Evolutionary conservation across 495 filamentous ascomycete species (phyloP), one percentile per base, ranked within the genome.

Genomic region (Glonium stellatum): DNA sequence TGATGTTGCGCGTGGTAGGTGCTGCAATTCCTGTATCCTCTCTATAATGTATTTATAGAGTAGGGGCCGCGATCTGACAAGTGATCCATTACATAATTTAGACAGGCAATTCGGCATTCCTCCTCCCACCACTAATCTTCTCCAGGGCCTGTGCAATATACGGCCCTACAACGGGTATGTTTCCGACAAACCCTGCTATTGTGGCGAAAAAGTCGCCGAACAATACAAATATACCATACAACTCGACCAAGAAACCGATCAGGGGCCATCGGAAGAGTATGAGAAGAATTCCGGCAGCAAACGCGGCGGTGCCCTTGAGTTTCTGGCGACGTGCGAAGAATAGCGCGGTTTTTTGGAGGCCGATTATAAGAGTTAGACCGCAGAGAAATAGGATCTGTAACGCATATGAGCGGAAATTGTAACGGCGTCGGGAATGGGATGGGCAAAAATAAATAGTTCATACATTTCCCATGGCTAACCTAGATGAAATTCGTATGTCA

Each of bases 141-240:
- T 92, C 86, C 59, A 92, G 74, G 3, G 73, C 78, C 62, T 78
- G 69, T 62, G 86, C 84, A 67, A 96, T 84, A 63, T 89, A 92
- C 8, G 90, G 87, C 22, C 91, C 91, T 10, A 97, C 76, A 12
- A 97, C 82, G 0, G 93, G 93, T 15, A 96, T 74, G 68, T 88
- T 90, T 37, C 85, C 83, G 23, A 87, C 87, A 70, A 97, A 96
- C 56, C 88, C 82, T 0, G 85, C 87, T 59, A 97, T 90, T 13
- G 92, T 96, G n/a, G 89, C 84, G 41, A 96, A 80, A 73, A 97
- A 96, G 71, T 98, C 93, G 21, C 92, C 92, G 77, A 98, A 98
- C 48, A 98, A 78, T 27, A 95, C 83, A 65, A 95, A 80, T 37
- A 97, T 88, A 27, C 93, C 93, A 73, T 96, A 97, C 8, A 91